Evolutionary conservation across 129 eudicot species (phyloP).

Genomic region (Mikania micrantha): DNA sequence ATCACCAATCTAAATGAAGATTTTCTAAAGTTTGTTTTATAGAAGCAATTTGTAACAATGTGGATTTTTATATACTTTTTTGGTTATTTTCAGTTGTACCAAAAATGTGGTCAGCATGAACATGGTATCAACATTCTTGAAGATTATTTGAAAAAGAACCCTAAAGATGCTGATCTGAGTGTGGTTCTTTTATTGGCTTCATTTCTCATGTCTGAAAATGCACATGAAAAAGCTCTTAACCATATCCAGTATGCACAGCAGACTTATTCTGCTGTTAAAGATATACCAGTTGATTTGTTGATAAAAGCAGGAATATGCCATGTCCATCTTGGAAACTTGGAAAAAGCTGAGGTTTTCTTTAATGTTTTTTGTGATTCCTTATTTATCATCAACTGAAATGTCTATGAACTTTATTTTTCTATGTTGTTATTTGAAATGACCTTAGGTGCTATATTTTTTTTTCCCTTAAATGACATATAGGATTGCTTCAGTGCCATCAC

Average conservation of each 20-base stretch:
- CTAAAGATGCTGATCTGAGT: slow-evolving; percentile 43
- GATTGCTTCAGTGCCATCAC: slow-evolving; percentile 47
- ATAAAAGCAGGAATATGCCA: slow-evolving; percentile 84
- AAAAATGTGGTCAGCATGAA: slow-evolving; percentile 58
- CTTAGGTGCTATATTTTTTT: neutral
- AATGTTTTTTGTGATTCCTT: slow-evolving; percentile 7
- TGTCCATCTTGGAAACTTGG: slow-evolving; percentile 65
- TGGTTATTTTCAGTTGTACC: slow-evolving; percentile 52
- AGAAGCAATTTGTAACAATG: neutral
- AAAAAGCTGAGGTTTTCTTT: slow-evolving; percentile 69
- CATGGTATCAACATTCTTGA: slow-evolving; percentile 58
- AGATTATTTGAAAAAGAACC: slow-evolving; percentile 45
- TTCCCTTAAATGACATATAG: slow-evolving; percentile 47
- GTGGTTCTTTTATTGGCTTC: slow-evolving; percentile 59
- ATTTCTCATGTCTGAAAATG: slow-evolving; percentile 47
- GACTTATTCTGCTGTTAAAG: slow-evolving; percentile 35
- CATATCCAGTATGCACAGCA: slow-evolving; percentile 63
- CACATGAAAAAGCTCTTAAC: slow-evolving; percentile 56
- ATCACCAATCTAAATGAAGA: neutral
- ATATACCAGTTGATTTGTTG: slow-evolving; percentile 43
- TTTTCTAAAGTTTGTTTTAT: neutral
- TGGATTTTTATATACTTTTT: neutral
- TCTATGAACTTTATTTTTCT: neutral
- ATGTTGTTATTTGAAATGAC: neutral
- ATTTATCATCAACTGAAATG: neutral